These are phyloP conservation scores for Acer saccharum DNA, from an alignment of 345 rosid species.

Conservation along the genomic window DNA sequence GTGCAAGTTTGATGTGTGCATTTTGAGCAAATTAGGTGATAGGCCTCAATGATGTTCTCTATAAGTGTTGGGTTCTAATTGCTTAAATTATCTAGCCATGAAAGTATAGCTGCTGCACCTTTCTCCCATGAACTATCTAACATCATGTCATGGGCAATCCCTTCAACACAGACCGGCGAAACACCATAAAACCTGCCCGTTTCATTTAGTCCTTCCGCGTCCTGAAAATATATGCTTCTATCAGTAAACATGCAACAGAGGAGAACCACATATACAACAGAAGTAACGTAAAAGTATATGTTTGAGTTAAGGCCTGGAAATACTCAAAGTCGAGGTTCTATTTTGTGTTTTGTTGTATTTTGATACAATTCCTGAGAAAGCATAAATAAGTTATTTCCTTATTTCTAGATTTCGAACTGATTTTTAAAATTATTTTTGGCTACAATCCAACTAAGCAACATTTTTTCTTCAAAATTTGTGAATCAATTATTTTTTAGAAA, in stretches of 20 bases:
- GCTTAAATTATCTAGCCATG: slow-evolving; percentile 55
- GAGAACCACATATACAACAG: background rate
- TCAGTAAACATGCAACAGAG: background rate
- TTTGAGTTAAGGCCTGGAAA: too few relatives aligned
- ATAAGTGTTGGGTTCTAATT: background rate
- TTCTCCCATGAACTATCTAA: slow-evolving; percentile 79
- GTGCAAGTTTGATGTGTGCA: background rate
- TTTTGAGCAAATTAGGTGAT: background rate
- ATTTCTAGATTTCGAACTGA: background rate
- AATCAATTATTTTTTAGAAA: background rate
- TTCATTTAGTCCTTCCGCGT: slow-evolving; percentile 61
- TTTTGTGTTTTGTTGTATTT: too few relatives aligned
- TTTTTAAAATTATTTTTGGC: background rate
- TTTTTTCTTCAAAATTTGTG: background rate
- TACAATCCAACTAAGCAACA: background rate
- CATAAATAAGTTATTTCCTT: background rate
- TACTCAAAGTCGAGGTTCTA: too few relatives aligned
- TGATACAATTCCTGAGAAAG: background rate
- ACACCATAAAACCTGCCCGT: slow-evolving; percentile 66
- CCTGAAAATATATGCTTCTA: slow-evolving; percentile 43
- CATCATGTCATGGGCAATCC: slow-evolving; percentile 93
- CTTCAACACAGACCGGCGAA: slow-evolving; percentile 59
- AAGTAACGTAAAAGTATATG: background rate
- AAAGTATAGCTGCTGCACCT: slow-evolving; percentile 55
- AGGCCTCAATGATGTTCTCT: background rate